Evolutionary conservation across 1,284 basidiomycete genomes (phyloP), one percentile per base, ranked within the genome.

Genomic region (Sutorius eximius): DNA sequence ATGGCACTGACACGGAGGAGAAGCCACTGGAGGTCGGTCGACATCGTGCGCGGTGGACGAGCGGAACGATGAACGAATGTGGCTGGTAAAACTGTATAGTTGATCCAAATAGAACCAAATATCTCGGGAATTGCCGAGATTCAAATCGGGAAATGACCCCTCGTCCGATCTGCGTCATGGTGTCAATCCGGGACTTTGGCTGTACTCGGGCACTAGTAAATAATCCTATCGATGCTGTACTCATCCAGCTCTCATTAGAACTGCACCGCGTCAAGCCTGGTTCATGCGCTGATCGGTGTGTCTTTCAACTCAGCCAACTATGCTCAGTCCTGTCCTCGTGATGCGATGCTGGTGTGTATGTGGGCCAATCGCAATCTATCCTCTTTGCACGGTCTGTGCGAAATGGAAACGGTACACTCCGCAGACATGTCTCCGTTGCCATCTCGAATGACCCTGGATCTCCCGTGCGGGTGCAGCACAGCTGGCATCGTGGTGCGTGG

Each of bases 1-100:
- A 18, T 18, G 34, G 42, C 41, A 83, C 87, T 68, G 67, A 91
- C 89, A 68, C 93, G 90, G 75, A 94, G 73, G 63, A 95, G 87
- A 72, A 93, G 85, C 93, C 93, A 95, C 78, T 93, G 82, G 73
- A 95, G 89, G 75, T 95, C 92, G 77, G 74, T 68, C 64, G 89
- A 89, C 87, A 89, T 89, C 69, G 76, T 82, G 75, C 70, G 57
- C 49, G 61, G 58, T 63, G 61, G 70, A 63, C 62, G 66, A 59
- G 49, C 66, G 58, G 52, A 64, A 67, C 64, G 65, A 66, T 61
- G 63, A 52, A 50, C 56, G 16, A 58, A 2, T 65, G 68, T 69
- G 68, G 70, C 70, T 69, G 69, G 61, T 29, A 20, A 16, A 61
- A 66, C 68, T 69, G 60, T 69, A 72, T 52, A 69, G 71, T 72